phyloP scores from a whole-genome alignment of 371 early-diverging fungal species.

The Lichtheimia ramosa region DNA sequence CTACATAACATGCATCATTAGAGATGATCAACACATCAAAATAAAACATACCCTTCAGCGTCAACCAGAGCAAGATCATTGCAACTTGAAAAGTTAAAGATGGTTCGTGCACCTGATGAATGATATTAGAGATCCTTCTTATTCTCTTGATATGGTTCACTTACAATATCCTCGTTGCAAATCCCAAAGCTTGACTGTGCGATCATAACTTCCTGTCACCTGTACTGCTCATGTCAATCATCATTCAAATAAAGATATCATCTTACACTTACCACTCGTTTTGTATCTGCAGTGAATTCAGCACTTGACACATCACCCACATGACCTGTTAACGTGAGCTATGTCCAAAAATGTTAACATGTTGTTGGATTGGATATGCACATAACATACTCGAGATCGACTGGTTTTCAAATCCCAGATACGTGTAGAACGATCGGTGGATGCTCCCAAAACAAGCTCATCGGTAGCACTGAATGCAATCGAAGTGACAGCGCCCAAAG shows the following conservation, averaged over 20 bases:
- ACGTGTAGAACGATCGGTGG: conserved; percentile 89
- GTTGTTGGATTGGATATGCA: background rate
- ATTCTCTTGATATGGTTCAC: conserved; percentile 14
- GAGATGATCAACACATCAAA: background rate
- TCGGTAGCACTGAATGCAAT: conserved; percentile 77
- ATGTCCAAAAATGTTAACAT: background rate
- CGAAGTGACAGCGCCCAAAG: conserved; percentile 83
- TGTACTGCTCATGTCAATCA: conserved; percentile 15
- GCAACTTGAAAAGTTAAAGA: conserved; percentile 92
- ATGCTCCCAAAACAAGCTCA: conserved; percentile 81
- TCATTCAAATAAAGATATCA: background rate
- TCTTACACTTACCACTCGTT: conserved; percentile 67
- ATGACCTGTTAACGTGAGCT: conserved; percentile 95
- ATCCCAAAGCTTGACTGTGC: conserved; percentile 97
- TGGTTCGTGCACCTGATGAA: conserved; percentile 72
- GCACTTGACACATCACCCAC: conserved; percentile 91
- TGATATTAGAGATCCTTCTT: background rate
- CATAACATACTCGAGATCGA: conserved; percentile 52
- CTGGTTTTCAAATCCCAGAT: conserved; percentile 84
- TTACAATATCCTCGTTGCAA: conserved; percentile 81
- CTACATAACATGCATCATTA: background rate
- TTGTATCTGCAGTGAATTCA: conserved; percentile 78
- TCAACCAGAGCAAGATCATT: conserved; percentile 88
- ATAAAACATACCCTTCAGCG: conserved; percentile 69
- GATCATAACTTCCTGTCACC: conserved; percentile 94